Base-by-base conservation (phyloP, 2,329 filamentous ascomycete genomes). In the Cytospora piceicola region DNA sequence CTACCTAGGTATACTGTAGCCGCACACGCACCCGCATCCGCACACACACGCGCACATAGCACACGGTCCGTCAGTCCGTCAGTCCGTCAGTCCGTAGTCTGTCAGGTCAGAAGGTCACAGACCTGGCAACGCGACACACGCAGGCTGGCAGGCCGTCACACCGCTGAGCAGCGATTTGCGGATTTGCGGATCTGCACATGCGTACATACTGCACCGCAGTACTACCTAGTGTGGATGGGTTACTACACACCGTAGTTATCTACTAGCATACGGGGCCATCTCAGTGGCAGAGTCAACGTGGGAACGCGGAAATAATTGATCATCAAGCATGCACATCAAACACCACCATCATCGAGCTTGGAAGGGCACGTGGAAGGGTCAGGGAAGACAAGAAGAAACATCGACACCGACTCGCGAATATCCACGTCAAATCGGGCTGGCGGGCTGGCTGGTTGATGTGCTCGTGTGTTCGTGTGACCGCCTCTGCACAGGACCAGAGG, bases 151-250 rank as follows among this genome's bases (percentile, higher is more conserved):
- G 20, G 20, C 39, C 15, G 39, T 49, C 46, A 49, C 46, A 49
- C 46, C 46, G 46, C 46, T 20, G 46, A 49, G 46, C 46, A 49
- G 24, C 46, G 46, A 49, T 49, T 49, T 49, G n/a, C 46, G 46
- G 46, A 49, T 49, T 24, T 49, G n/a, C 46, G 46, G 46, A 49
- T 49, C 46, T 49, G 11, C 46, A 49, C 46, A 24, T 49, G 22
- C 46, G 22, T 24, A 49, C 46, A 24, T 49, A 24, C 42, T 34
- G 32, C 32, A 34, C 32, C 32, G n/a, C n/a, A 34, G 42, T 46
- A 22, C 42, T 46, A 46, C 15, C 15, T 46, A 46, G 22, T 49
- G 20, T 22, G 11, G 14, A 49, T 7, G 8, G n/a, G 9, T 9
- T 49, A 22, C 42, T 15, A 46, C n/a, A 22, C 42, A 22, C 42